A percentile compares a stretch with the other conserved stretches of the same genome.
These are phyloP conservation scores for Sonneratia caseolaris DNA, from an alignment of 345 rosid species.

Conservation along the genomic window DNA sequence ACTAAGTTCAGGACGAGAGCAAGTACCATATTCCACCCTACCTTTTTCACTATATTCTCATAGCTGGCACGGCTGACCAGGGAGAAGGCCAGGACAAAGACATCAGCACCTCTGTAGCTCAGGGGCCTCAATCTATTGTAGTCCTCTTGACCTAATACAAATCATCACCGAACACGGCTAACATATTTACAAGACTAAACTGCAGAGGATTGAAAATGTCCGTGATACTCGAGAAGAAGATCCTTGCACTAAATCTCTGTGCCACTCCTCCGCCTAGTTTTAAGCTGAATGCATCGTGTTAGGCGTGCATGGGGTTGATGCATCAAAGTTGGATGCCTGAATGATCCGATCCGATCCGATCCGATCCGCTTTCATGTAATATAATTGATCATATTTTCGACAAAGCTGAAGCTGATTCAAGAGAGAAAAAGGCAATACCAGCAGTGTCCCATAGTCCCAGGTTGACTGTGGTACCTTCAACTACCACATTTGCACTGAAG, in stretches of 20 bases:
- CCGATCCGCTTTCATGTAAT: too few relatives aligned
- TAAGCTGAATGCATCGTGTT: background rate
- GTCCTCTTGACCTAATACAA: conserved; percentile 82
- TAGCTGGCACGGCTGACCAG: conserved; percentile 92
- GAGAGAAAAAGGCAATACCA: conserved; percentile 36
- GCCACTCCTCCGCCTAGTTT: background rate
- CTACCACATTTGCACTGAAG: conserved; percentile 95
- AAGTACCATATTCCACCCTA: conserved; percentile 9
- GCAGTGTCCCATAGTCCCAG: conserved; percentile 98
- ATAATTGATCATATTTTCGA: background rate
- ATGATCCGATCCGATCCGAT: too few relatives aligned
- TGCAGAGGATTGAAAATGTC: background rate
- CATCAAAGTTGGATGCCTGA: too few relatives aligned
- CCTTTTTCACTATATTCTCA: conserved; percentile 91
- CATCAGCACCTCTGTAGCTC: conserved; percentile 97
- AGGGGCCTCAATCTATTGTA: conserved; percentile 92
- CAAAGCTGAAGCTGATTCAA: background rate
- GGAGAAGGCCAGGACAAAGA: conserved; percentile 92
- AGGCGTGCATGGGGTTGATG: too few relatives aligned
- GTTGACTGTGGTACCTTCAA: conserved; percentile 86
- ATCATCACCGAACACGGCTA: conserved; percentile 4
- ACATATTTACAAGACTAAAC: background rate
- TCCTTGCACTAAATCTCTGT: background rate
- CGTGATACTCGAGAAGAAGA: background rate
- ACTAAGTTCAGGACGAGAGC: background rate